These are phyloP conservation scores for Puccinia novopanici DNA, from an alignment of 1,284 basidiomycete species.

Conservation along the genomic window DNA sequence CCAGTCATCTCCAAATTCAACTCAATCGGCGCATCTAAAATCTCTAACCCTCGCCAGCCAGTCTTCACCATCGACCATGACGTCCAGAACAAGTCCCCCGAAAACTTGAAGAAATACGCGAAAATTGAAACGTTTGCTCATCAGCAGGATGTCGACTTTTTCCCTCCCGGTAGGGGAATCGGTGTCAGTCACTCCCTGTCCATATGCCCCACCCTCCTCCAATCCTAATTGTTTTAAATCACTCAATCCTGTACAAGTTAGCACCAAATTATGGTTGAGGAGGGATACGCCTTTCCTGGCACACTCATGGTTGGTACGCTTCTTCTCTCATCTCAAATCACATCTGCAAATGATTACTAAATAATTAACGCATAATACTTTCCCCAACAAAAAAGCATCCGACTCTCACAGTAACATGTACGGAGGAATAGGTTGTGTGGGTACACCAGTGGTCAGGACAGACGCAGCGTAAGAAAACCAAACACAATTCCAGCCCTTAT, in stretches of 20 bases:
- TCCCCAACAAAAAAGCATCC: conserved; percentile 75
- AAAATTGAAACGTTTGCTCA: conserved; percentile 90
- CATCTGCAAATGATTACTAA: background rate
- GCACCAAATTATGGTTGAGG: conserved; percentile 91
- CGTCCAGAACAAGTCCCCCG: conserved; percentile 92
- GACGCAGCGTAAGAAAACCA: conserved; percentile 4
- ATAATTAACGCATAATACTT: background rate
- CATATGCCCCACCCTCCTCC: conserved; percentile 56
- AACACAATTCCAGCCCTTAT: conserved; percentile 64
- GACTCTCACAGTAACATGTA: conserved; percentile 99
- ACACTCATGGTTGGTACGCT: conserved; percentile 70
- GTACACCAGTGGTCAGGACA: conserved; percentile 78
- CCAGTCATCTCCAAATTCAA: conserved; percentile 70
- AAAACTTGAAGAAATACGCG: conserved; percentile 90
- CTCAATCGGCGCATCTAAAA: conserved; percentile 84
- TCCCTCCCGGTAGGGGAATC: conserved; percentile 96
- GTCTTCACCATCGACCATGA: conserved; percentile 98
- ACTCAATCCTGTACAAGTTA: conserved; percentile 17
- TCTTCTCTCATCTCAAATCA: background rate
- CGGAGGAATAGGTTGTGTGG: conserved; percentile 93
- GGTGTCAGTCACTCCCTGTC: conserved; percentile 65
- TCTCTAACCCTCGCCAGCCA: conserved; percentile 78
- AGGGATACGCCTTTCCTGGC: conserved; percentile 89
- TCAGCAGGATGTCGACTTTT: conserved; percentile 85
- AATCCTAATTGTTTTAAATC: background rate